Evolutionary conservation across 2,329 filamentous ascomycete genomes (phyloP), one percentile per base, ranked within the genome.

Genomic region (Celoporthe dispersa): DNA sequence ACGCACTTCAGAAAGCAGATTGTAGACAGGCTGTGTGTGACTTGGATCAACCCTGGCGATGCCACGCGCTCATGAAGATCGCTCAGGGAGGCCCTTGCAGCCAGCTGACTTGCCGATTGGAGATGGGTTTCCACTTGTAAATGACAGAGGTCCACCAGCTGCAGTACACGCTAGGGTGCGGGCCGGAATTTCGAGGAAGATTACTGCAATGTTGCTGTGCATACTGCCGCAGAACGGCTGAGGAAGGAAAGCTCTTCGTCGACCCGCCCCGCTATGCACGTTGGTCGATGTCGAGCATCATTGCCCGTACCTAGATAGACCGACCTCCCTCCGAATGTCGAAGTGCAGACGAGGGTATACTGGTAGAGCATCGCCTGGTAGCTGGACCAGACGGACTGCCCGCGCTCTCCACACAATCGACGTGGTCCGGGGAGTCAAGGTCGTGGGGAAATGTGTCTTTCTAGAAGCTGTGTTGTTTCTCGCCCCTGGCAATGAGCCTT

Each of bases 41-140:
- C 53, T 16, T 57, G 53, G 53, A 33, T 31, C 25, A 57, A 57
- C 53, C 53, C 53, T 57, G 53, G 33, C 14, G 14, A 33, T 57
- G 53, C 53, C 53, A 57, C 53, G 53, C 53, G 53, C 53, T 57
- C 53, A 57, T 31, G 25, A 57, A 8, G 53, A 57, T 31, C 53
- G 1, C 8, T 31, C 53, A 57, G 53, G 53, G 53, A 57, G 53
- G 28, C 53, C 53, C 53, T 57, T 57, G 53, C 14, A 31, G 53
- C 25, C 14, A 31, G 53, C 25, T 57, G 53, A 28, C 53, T 57
- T 57, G 53, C 25, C 39, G 60, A 33, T 25, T 39, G 60, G 39
- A 63, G 37, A 44, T 31, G 60, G 12, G 25, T 63, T 28, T 44
- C 60, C 60, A 63, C 62, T 9, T 33, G 62, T 51, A 64, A 39